phyloP scores from a whole-genome alignment of 345 rosid species.

The Populus pruinosa region DNA sequence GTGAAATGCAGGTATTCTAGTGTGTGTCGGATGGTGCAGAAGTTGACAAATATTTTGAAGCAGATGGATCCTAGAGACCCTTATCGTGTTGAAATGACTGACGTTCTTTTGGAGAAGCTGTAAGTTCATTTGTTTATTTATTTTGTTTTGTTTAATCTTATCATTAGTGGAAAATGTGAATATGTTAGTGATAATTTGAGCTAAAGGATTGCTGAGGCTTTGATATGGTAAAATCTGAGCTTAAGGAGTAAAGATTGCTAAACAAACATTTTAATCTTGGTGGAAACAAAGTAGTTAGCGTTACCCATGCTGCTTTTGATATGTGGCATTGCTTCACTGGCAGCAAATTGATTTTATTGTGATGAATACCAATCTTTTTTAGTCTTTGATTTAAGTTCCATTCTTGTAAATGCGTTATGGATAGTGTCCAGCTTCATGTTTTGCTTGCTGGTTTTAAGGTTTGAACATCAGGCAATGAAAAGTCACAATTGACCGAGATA shows the following conservation, averaged over 20 bases:
- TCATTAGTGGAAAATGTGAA: background rate
- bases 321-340: background rate
- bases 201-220: background rate
- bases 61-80: conserved; percentile 85
- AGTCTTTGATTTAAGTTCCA: background rate
- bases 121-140: conserved; percentile 28
- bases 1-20: conserved; percentile 51
- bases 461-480: background rate
- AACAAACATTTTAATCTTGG: background rate
- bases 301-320: background rate
- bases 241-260: background rate
- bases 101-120: conserved; percentile 81
- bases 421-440: background rate
- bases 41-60: conserved; percentile 67
- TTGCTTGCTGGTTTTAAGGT: background rate
- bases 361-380: background rate
- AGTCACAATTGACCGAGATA: background rate
- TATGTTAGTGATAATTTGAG: background rate
- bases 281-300: background rate
- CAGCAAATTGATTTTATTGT: background rate
- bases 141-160: background rate
- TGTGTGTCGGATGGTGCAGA: conserved; percentile 84
- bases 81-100: conserved; percentile 80
- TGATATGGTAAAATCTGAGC: background rate
- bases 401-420: background rate